Base-by-base conservation (phyloP, 371 early-diverging fungal species). In the Lichtheimia ramosa region DNA sequence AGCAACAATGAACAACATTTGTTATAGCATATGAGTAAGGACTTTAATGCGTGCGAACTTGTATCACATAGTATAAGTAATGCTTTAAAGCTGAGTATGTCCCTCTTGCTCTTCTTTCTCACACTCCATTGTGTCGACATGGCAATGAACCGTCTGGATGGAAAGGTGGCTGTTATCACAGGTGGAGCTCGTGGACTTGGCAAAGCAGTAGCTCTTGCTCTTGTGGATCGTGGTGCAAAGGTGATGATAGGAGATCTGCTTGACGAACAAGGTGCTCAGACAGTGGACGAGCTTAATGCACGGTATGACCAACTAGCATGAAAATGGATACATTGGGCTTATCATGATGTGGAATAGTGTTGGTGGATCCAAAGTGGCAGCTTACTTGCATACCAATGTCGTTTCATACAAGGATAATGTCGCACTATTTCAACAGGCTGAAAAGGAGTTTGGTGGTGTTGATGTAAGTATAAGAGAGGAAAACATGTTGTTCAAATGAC, bases 101-200 rank as follows among this genome's bases (percentile, higher is more conserved):
- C 10, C 10, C 2, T 34, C 34, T 34, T 8, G 5, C 10, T 2
- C 10, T 10, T 5, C 8, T 34, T n/a, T 34, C 34, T 34, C 34
- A 34, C 34, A 34, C 34, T 8, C 34, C 34, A 6, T 34, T 8
- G 34, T 8, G 34, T 46, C 21, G 15, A 2, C 12, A n/a, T 48
- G 23, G 27, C 39, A 12, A 16, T 3, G 20, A 20, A 25, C 41
- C 41, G 54, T 25, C 43, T 55, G 43, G 52, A 54, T 13, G 58
- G 52, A 12, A 89, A 88, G 58, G 84, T 88, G 7, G 89, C 84
- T 1, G 75, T 91, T 28, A 79, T 91, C 50, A 91, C 91, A 2
- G 89, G 89, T 39, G 86, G 65, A 2, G 62, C 81, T 20, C 77
- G 78, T 5, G 89, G 89, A 10, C 83, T 88, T 59, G 91, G 91